Base-by-base conservation (phyloP, 2,329 filamentous ascomycete species). In the Fusarium papillatum region DNA sequence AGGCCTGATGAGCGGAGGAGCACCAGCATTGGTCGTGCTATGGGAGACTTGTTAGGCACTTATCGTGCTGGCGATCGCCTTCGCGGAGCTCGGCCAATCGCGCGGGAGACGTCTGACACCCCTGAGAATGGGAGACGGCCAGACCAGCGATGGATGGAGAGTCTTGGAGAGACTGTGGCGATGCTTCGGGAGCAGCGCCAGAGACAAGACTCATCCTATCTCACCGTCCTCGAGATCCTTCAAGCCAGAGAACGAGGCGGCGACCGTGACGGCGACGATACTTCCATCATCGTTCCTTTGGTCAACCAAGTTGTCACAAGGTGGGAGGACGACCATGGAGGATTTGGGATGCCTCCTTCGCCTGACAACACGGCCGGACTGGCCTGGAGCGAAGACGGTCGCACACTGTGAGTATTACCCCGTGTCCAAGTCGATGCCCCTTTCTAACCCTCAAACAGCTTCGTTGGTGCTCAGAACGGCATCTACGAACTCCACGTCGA, bases 401-500 rank as follows among this genome's bases (percentile, higher is more conserved):
- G 86, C 59, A 87, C 84, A 26, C 78, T 93, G 91, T 93, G 82
- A 88, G 91, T 62, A n/a, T 10, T 36, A 34, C 24, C 24, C 13
- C 9, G n/a, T 22, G 11, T 38, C 24, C 16, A 17, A 26, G 13
- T 8, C 16, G 8, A 22, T 26, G 19, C 22, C 11, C 13, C 22
- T 38, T 22, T 60, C 81, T 82, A 65, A 82, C 17, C 46, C 24
- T 4, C 6, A 64, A 19, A 31, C 55, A 93, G 91, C 67, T 93
- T 90, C 77, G 86, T 93, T 48, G 92, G 90, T 24, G 90, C 91
- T 39, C 92, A 95, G 80, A 92, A 94, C 76, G 94, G 94, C 68
- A 93, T 96, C 66, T 95, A 95, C 79, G 93, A 95, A 83, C 91
- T 95, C 78, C 89, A 88, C 39, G 88, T 96, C 75, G 92, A 95